These are phyloP conservation scores for Plantago ovata DNA, from an alignment of 257 asterid species.

Conservation along the genomic window DNA sequence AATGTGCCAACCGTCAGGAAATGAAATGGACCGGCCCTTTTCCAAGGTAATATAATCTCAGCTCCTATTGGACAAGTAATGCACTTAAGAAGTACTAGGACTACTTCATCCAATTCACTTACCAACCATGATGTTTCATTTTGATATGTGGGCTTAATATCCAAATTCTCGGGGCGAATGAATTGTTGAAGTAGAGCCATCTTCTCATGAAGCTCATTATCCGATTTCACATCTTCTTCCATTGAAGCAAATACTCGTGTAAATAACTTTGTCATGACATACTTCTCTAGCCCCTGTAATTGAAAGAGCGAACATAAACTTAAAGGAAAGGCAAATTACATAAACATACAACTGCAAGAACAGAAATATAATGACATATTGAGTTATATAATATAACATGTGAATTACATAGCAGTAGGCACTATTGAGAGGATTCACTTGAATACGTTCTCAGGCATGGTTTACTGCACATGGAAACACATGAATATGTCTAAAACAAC, in stretches of 20 bases:
- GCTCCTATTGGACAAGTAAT: no score
- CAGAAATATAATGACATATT: neutral
- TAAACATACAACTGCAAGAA: neutral
- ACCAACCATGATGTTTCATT: conserved; percentile 66
- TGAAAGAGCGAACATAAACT: conserved; percentile 13
- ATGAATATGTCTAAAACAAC: neutral
- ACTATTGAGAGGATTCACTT: conserved; percentile 6
- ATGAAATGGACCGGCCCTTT: no score
- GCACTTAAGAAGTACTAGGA: no score
- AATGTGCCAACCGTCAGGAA: no score
- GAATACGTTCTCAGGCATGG: neutral
- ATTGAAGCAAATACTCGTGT: conserved; percentile 45
- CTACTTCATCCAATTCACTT: conserved; percentile 16
- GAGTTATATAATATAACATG: no score
- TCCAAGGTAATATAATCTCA: no score
- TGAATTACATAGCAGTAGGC: no score
- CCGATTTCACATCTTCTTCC: conserved; percentile 53
- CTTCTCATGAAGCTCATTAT: conserved; percentile 49
- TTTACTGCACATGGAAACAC: conserved; percentile 1
- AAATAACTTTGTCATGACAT: conserved; percentile 46
- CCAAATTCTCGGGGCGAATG: conserved; percentile 57
- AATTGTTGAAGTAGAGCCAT: conserved; percentile 56
- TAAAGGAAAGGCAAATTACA: neutral
- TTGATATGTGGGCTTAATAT: conserved; percentile 44
- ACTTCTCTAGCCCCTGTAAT: conserved; percentile 55